A percentile compares a stretch with the other conserved stretches of the same genome.
phyloP scores from a whole-genome alignment of 2,329 filamentous ascomycete species.

The Trichoderma polysporum region DNA sequence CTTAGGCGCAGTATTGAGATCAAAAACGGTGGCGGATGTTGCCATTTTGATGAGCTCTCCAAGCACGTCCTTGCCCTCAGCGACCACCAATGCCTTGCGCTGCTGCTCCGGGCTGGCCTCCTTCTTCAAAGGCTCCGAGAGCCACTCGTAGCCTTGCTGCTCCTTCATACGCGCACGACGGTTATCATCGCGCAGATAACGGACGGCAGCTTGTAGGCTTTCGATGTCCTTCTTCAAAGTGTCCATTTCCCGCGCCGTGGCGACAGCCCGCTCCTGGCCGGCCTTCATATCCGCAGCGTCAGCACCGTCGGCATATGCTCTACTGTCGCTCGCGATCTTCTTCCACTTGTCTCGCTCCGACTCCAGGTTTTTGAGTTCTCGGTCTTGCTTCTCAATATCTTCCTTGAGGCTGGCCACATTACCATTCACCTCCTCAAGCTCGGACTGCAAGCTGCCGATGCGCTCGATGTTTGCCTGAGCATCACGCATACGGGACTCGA shows the following conservation, averaged over 20 bases:
- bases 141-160: conserved; percentile 59
- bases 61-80: conserved; percentile 64
- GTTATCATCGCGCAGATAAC: conserved; percentile 68
- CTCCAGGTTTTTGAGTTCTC: conserved; percentile 64
- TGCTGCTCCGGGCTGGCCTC: conserved; percentile 46
- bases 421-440: conserved; percentile 54
- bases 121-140: conserved; percentile 57
- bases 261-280: conserved; percentile 65
- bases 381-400: conserved; percentile 65
- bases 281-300: conserved; percentile 53
- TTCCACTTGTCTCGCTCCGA: conserved; percentile 69
- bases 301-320: conserved; percentile 54
- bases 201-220: conserved; percentile 62
- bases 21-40: conserved; percentile 54
- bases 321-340: conserved; percentile 64
- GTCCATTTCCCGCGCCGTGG: conserved; percentile 72
- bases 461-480: conserved; percentile 73
- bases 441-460: conserved; percentile 63
- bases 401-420: conserved; percentile 56
- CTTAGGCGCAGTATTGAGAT: conserved; percentile 56
- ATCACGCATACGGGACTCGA: conserved; percentile 84
- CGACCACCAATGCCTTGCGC: conserved; percentile 51
- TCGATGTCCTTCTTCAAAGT: conserved; percentile 67
- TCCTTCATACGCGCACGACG: conserved; percentile 59
- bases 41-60: conserved; percentile 64